Evolutionary conservation across 345 rosid species (phyloP).

Genomic region (Moricandia moricandioides): DNA sequence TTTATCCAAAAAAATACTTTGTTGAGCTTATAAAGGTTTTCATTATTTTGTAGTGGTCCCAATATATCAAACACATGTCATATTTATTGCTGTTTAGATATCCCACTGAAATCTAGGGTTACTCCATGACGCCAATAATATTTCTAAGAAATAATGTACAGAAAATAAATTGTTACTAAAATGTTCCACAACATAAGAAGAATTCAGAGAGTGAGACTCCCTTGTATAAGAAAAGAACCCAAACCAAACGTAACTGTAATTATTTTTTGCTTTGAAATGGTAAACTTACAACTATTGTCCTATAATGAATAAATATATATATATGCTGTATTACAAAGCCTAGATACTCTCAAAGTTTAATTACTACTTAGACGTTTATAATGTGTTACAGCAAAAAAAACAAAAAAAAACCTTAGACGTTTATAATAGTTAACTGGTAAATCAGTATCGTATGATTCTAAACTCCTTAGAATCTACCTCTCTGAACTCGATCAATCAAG

Average conservation of each 20-base stretch:
- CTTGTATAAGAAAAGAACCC: neutral
- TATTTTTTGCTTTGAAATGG: neutral
- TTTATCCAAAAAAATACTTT: conserved; percentile 3
- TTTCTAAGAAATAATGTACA: neutral
- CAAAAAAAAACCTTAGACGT: no score
- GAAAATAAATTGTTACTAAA: neutral
- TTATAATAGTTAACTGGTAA: neutral
- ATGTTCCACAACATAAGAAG: neutral
- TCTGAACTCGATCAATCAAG: neutral
- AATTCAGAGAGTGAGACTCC: neutral
- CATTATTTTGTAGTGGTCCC: conserved; percentile 37
- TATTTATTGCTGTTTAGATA: conserved; percentile 23
- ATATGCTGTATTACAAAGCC: neutral
- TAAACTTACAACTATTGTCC: neutral
- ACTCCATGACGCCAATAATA: conserved; percentile 31
- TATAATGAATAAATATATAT: neutral
- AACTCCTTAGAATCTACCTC: neutral
- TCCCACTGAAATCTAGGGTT: conserved; percentile 37
- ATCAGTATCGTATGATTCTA: neutral
- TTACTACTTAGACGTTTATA: neutral
- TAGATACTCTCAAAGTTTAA: neutral
- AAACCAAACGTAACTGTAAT: neutral
- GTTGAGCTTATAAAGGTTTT: conserved; percentile 30
- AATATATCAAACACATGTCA: conserved; percentile 20
- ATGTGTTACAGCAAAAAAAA: no score